Percentiles rank a stretch among this genome's conserved stretches.
These are phyloP conservation scores for Puccinellia tenuiflora DNA, from an alignment of 176 grass and related monocot species.

Conservation along the genomic window DNA sequence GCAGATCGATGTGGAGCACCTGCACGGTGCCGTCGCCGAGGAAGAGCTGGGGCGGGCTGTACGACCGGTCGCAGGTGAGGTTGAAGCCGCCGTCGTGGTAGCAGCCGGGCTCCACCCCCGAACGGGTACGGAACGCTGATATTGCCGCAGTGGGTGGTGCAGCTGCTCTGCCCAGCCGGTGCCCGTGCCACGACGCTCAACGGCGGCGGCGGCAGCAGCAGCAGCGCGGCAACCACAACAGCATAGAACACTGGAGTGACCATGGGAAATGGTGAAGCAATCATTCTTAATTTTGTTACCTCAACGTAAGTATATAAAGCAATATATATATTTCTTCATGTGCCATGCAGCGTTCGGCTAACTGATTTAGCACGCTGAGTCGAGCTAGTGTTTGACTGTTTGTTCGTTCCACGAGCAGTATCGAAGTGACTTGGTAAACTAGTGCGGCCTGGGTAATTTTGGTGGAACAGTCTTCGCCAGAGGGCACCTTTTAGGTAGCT, in stretches of 20 bases:
- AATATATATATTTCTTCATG: not conserved
- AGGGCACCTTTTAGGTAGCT: too few relatives aligned
- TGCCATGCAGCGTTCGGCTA: too few relatives aligned
- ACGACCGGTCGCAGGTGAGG: slow-evolving; percentile 23
- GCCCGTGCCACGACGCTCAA: not conserved
- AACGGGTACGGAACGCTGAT: slow-evolving; percentile 40
- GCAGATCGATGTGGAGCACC: slow-evolving; percentile 20
- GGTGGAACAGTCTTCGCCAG: too few relatives aligned
- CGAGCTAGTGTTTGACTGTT: too few relatives aligned
- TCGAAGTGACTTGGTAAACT: too few relatives aligned
- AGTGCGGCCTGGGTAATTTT: too few relatives aligned
- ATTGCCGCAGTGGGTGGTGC: not conserved
- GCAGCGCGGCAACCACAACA: not conserved
- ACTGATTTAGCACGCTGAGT: too few relatives aligned
- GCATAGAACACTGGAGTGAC: not conserved
- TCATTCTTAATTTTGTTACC: too few relatives aligned
- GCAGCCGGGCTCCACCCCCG: slow-evolving; percentile 28
- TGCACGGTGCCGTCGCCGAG: slow-evolving; percentile 21
- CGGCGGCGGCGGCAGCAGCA: not conserved
- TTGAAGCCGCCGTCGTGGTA: slow-evolving; percentile 27
- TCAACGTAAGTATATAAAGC: not conserved
- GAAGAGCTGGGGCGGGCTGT: slow-evolving; percentile 22
- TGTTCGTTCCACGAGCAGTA: too few relatives aligned
- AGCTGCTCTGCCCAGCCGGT: not conserved
- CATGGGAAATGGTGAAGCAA: too few relatives aligned